These are phyloP conservation scores for Naganishia antarctica DNA, from an alignment of 768 basidiomycete genomes.

Conservation along the genomic window DNA sequence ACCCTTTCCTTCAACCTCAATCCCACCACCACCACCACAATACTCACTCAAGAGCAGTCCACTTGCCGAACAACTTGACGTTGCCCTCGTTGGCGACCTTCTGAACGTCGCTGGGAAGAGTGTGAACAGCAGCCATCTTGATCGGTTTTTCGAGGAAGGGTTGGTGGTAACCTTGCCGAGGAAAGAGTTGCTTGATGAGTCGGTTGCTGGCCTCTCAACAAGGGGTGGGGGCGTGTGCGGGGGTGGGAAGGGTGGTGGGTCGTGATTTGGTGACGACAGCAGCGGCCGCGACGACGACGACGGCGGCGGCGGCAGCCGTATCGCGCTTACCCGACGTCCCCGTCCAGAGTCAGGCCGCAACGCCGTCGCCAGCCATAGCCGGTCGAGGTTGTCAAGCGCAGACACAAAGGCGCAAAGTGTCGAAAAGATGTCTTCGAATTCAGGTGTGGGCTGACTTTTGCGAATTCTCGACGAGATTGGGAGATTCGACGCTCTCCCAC, in stretches of 20 bases:
- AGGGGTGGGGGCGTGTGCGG: neutral
- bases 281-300: constrained; percentile 2
- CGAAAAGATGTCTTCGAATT: neutral
- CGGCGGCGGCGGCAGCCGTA: neutral
- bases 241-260: neutral
- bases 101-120: constrained; percentile 48
- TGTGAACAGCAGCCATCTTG: constrained; percentile 32
- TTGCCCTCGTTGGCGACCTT: constrained; percentile 52
- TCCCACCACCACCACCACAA: no score
- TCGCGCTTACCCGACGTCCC: constrained; percentile 12
- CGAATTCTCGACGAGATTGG: no score
- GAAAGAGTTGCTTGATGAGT: constrained; percentile 7
- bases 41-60: constrained; percentile 94
- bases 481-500: neutral
- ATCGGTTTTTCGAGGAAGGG: neutral
- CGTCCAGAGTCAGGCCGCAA: constrained; percentile 1
- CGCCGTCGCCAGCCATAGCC: neutral
- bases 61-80: constrained; percentile 96
- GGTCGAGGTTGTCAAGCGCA: neutral
- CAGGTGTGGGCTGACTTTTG: neutral
- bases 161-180: constrained; percentile 15
- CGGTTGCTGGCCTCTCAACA: neutral
- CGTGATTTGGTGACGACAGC: constrained; percentile 22
- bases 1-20: no score
- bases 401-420: neutral